Conservation (phyloP, 2,329 filamentous ascomycete genomes). For the Sporothrix schenckii region DNA sequence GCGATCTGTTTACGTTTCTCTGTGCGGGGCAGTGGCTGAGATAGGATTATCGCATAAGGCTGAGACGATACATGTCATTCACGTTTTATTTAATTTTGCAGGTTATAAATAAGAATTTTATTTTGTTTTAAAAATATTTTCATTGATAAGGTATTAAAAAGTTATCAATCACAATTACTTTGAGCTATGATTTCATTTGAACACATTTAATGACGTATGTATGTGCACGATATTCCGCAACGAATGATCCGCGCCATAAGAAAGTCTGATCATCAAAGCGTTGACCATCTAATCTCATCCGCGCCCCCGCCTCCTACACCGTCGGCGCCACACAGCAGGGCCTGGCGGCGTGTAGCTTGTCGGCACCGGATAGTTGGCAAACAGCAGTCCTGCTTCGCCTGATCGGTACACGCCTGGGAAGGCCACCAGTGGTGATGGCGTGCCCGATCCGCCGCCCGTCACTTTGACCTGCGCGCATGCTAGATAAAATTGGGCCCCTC, state of each 20-base stretch:
- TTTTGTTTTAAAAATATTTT: no score
- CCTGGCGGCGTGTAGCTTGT: slow-evolving; percentile 43
- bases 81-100: no score
- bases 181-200: no score
- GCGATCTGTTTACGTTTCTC: neutral
- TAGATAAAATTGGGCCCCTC: slow-evolving; percentile 41
- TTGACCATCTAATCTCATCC: no score
- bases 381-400: slow-evolving; percentile 37
- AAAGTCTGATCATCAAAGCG: no score
- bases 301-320: neutral
- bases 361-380: slow-evolving; percentile 39
- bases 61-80: no score
- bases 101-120: no score
- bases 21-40: neutral
- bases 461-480: slow-evolving; percentile 40
- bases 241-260: no score
- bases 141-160: no score
- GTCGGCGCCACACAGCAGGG: slow-evolving; percentile 43
- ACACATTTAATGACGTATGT: no score
- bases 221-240: no score
- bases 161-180: no score
- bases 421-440: slow-evolving; percentile 32
- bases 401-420: slow-evolving; percentile 38
- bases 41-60: neutral
- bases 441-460: slow-evolving; percentile 37